Base-by-base conservation (phyloP, 768 basidiomycete species). In the Collybia sp. region DNA sequence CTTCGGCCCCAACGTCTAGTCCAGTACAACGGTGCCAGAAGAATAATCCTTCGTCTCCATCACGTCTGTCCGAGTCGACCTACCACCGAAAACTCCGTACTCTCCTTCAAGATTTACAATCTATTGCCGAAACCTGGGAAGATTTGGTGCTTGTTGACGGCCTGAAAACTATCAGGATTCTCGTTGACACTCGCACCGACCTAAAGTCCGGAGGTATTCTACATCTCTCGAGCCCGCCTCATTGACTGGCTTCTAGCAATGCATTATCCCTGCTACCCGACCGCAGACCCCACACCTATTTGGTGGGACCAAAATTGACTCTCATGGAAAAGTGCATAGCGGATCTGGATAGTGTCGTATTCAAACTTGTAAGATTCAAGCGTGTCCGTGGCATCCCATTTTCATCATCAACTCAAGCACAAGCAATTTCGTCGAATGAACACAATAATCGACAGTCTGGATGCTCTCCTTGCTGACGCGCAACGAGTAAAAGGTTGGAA, bases 91-190 rank as follows among this genome's bases (percentile, higher is more conserved):
- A 81, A 69, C 68, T 82, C n/a, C 69, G 88, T 42, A 70, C 79
- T 1, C 65, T 79, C 3, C 63, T 94, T 30, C 80, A 79, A 30
- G 90, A 93, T 53, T 58, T 93, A 12, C 77, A 76, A 2, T 64
- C 69, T 11, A 71, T 78, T 13, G 64, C 84, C 8, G 71, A 78
- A 47, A 86, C 82, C 43, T 95, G 92, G 92, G 86, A 93, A 52
- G 85, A 92, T 53, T 70, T 93, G 37, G 81, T 93, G 1, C 70
- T 86, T 9, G 57, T 83, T 12, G 90, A 94, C 57, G 92, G 92
- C 6, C 65, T 91, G 33, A 88, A 82, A 53, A 78, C 85, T n/a
- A 79, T 77, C 6, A 82, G 76, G 49, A 78, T 71, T 44, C 69
- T 92, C 30, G 75, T 90, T 2, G 88, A 94, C 56, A 67, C 85